Base-by-base conservation (phyloP, 208 protist species). In the Acanthamoeba healyi region DNA sequence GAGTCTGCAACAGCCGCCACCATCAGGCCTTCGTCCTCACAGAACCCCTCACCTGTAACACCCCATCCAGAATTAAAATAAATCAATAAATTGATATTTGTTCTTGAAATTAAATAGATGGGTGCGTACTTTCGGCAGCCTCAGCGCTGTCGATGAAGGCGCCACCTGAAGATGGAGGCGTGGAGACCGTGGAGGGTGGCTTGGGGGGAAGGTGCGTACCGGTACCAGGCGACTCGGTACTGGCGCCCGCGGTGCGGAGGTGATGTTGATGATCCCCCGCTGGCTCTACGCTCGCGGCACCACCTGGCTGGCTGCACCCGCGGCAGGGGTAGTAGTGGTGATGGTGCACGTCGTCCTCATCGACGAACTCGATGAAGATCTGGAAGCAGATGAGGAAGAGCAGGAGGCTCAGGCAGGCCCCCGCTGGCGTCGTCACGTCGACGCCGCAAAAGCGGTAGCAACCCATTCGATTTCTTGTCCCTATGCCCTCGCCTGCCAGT, bases 321-420 rank as follows among this genome's bases (percentile, higher is more conserved):
- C 46, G 42, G 40, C 74, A 84, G 42, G 42, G 46, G 84, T 91
- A 91, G 84, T 91, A 91, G 84, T 91, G 84, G 54, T 91, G 58
- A 49, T 91, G 84, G 15, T 74, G 56, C 17, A 91, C 84, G 54
- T 91, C 84, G 38, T 91, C 84, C 15, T 91, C 84, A 70, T 91
- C 84, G 40, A 91, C n/a, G 22, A 74, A 91, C 49, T 91, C 84
- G 38, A 91, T 49, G 9, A 91, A 91, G 22, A 91, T 51, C 42
- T 91, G 84, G 54, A 91, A 91, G 46, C 19, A 38, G 15, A 91
- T 91, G 56, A 91, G 58, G 36, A 91, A 91, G 34, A 91, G 84
- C 7, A 91, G 84, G 17, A 91, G 38, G 84, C 84, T 74, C 17
- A 72, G 19, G 38, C 84, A 91, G 34, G 56, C 58, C 54, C 51